Evolutionary conservation across 371 early-diverging fungal genomes (phyloP), one percentile per base, ranked within the genome.

Genomic region (Mucor velutinosus): DNA sequence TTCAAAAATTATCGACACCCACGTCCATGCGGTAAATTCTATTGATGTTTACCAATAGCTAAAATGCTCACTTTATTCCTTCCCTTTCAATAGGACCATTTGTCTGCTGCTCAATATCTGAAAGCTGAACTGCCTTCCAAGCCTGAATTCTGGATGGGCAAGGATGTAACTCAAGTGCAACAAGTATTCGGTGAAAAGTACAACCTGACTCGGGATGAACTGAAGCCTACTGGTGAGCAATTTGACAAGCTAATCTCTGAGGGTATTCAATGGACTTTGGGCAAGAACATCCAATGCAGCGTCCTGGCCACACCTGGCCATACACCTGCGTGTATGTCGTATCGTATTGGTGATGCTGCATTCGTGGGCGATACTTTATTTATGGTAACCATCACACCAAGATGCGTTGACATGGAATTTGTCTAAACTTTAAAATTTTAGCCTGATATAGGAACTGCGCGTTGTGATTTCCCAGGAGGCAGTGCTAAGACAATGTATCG

Each of bases 401-500:
- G 23, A 25, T 25, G 21, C 11, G 21, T 15, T 12, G 37, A 21
- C 2, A 27, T 53, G 53, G 27, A 53, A 53, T 53, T 53, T 53
- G 27, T 53, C 53, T 53, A 53, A 53, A 53, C 53, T 27, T 53
- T 53, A 53, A 53, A 23, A 25, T 4, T 51, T 47, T 72, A 82
- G 82, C 83, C 83, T 45, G 83, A 82, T 66, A 66, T 82, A 53
- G 83, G 83, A 49, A 82, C 83, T 10, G 83, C 83, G 14, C 70
- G 83, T 47, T 82, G 83, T 56, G 83, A 82, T 65, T 82, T 82
- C 66, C 83, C 83, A 23, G 83, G 83, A 15, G 83, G 83, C 49
- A 82, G 83, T 63, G 77, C 79, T 4, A 62, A 75, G 41, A 25
- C 67, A 25, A 68, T 82, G 79, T 82, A 77, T 64, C 15, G 75